Base-by-base conservation (phyloP, 2,329 filamentous ascomycete species). In the Nakataea oryzae region DNA sequence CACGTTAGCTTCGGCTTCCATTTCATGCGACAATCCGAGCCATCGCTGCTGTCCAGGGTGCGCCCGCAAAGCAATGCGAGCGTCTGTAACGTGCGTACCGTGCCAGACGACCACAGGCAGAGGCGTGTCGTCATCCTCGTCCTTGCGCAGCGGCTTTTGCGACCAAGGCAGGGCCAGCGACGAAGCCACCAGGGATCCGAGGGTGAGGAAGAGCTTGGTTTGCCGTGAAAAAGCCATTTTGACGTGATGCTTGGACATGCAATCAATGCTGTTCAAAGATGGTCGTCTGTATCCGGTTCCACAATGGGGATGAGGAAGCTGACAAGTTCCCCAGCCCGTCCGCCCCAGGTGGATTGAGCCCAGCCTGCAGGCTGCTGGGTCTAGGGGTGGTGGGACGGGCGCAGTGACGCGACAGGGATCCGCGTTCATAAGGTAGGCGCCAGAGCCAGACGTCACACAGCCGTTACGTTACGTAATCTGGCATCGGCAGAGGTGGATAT, bases 71-170 rank as follows among this genome's bases (percentile, higher is more conserved):
- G 17, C n/a, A 4, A 47, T 21, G 41, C 7, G 21, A 12, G 41
- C n/a, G 41, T 50, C 6, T n/a, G 6, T 5, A 12, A 50, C 17
- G n/a, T 26, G 57, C 70, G 58, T 66, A 76, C 74, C 95, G 74
- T 99, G 95, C 95, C 95, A 99, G 76, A 99, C 90, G 64, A 99
- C 83, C 47, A 99, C 81, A 0, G 95, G 95, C 32, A 97, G 83
- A 3, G 90, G 91, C n/a, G 83, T 86, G 67, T 86, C 83, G 59
- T 77, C 69, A 54, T 79, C 74, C 30, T 75, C 74, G 65, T 62
- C 55, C 30, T 32, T 57, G 11, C 47, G 8, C 13, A 57, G 62
- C 12, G 27, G 55, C 27, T 28, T 55, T 34, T 59, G 58, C 29
- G 14, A 24, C 26, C 11, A 66, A 63, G 41, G 72, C 66, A 30